A percentile compares a stretch with the other conserved stretches of the same genome.
These are phyloP conservation scores for Gastrolobium bilobum DNA, from an alignment of 306 rosid genomes.

Conservation along the genomic window DNA sequence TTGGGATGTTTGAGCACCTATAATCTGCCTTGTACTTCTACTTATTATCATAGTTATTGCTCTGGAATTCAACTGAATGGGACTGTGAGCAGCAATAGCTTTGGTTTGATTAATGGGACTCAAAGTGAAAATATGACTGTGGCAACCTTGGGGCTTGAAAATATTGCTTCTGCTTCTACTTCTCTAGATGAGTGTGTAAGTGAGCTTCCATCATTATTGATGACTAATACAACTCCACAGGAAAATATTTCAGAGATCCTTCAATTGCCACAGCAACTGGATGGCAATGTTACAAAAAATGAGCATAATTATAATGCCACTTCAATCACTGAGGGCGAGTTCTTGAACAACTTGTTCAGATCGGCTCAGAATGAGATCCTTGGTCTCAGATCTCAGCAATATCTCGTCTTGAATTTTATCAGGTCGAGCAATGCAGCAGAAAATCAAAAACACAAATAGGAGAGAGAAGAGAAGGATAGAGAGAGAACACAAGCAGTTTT, in stretches of 20 bases:
- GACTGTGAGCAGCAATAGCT: neutral
- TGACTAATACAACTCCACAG: neutral
- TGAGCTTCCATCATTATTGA: neutral
- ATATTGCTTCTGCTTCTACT: neutral
- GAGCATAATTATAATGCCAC: neutral
- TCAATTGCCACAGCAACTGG: conserved; percentile 13
- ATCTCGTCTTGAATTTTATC: too few relatives aligned
- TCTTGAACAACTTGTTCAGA: too few relatives aligned
- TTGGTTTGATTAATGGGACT: conserved; percentile 12
- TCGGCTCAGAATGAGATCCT: too few relatives aligned
- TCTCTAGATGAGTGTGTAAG: neutral
- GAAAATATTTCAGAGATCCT: conserved; percentile 22
- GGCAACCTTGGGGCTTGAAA: conserved; percentile 10
- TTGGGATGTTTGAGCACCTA: conserved; percentile 1
- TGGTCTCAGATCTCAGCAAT: too few relatives aligned
- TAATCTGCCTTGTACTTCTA: neutral
- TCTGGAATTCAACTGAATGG: conserved; percentile 42
- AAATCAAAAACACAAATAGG: too few relatives aligned
- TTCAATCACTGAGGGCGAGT: neutral
- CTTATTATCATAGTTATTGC: neutral
- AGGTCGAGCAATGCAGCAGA: too few relatives aligned
- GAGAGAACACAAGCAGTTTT: too few relatives aligned
- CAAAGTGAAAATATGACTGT: conserved; percentile 8
- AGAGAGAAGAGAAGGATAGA: too few relatives aligned
- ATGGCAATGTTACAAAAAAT: conserved; percentile 26